phyloP scores from a whole-genome alignment of 1,284 basidiomycete species.

The Boletus smithii region DNA sequence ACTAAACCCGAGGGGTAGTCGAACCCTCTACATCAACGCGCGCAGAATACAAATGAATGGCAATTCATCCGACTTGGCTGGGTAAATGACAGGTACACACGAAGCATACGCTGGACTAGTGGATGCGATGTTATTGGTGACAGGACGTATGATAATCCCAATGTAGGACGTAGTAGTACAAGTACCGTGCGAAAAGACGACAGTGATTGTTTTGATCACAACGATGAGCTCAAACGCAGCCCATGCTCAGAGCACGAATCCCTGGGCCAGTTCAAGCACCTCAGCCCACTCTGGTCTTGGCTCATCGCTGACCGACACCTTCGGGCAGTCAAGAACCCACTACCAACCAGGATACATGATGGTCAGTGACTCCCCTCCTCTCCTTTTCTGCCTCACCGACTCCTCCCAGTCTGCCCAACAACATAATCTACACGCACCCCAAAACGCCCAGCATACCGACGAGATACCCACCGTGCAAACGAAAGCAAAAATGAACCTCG shows the following conservation, averaged over 20 bases:
- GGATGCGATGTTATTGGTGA: too few relatives aligned
- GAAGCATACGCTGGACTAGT: too few relatives aligned
- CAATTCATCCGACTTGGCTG: too few relatives aligned
- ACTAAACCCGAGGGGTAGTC: background rate
- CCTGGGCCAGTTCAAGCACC: conserved; percentile 28
- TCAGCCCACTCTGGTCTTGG: conserved; percentile 19
- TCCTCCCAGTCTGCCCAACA: conserved; percentile 54
- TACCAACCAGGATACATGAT: conserved; percentile 76
- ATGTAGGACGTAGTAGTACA: too few relatives aligned
- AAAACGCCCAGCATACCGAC: conserved; percentile 58
- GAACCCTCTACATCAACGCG: too few relatives aligned
- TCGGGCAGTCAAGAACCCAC: conserved; percentile 65
- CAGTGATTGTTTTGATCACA: conserved; percentile 2
- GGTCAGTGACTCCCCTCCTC: conserved; percentile 39
- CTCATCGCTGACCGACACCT: conserved; percentile 45
- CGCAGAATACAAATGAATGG: too few relatives aligned
- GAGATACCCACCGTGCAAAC: conserved; percentile 69
- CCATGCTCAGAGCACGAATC: conserved; percentile 18
- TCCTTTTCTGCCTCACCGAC: background rate
- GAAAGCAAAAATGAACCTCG: conserved; percentile 72
- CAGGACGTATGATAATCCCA: too few relatives aligned
- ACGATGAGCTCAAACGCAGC: conserved; percentile 25
- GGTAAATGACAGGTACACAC: too few relatives aligned
- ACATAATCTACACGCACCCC: conserved; percentile 52
- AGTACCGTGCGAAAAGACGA: background rate